Evolutionary conservation across 768 basidiomycete genomes (phyloP).

Genomic region (Calocybe cyanea): DNA sequence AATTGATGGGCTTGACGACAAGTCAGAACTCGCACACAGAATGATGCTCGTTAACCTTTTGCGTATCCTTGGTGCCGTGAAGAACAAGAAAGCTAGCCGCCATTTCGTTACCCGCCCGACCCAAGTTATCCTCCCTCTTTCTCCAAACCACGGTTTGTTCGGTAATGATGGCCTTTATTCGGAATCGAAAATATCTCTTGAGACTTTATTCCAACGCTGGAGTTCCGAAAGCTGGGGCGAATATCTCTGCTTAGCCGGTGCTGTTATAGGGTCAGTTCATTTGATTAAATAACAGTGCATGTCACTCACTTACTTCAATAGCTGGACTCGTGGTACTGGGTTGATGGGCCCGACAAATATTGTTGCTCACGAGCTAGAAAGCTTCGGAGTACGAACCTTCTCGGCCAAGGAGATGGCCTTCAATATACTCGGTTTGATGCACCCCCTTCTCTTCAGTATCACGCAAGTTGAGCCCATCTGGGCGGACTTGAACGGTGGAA

Average conservation of each 20-base stretch:
- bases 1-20: conserved; percentile 95
- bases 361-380: conserved; percentile 91
- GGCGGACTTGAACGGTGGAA: conserved; percentile 98
- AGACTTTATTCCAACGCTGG: conserved; percentile 99
- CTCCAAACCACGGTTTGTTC: conserved; percentile 97
- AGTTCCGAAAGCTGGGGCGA: conserved; percentile 98
- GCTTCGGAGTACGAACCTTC: conserved; percentile 93
- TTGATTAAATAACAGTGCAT: neutral
- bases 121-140: conserved; percentile 95
- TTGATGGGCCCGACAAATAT: conserved; percentile 95
- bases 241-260: conserved; percentile 95
- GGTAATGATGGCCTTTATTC: conserved; percentile 98
- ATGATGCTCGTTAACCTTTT: conserved; percentile 98
- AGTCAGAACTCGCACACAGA: conserved; percentile 95
- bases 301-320: conserved; percentile 24
- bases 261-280: conserved; percentile 84
- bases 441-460: conserved; percentile 97
- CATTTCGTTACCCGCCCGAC: conserved; percentile 97
- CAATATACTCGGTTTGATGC: conserved; percentile 99
- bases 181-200: conserved; percentile 96
- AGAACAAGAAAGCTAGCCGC: conserved; percentile 95
- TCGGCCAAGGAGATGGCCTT: conserved; percentile 99
- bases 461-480: conserved; percentile 99
- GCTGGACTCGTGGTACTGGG: conserved; percentile 98
- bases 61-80: conserved; percentile 94